These are phyloP conservation scores for Rhizopus arrhizus DNA, from an alignment of 371 early-diverging fungal genomes.

Conservation along the genomic window DNA sequence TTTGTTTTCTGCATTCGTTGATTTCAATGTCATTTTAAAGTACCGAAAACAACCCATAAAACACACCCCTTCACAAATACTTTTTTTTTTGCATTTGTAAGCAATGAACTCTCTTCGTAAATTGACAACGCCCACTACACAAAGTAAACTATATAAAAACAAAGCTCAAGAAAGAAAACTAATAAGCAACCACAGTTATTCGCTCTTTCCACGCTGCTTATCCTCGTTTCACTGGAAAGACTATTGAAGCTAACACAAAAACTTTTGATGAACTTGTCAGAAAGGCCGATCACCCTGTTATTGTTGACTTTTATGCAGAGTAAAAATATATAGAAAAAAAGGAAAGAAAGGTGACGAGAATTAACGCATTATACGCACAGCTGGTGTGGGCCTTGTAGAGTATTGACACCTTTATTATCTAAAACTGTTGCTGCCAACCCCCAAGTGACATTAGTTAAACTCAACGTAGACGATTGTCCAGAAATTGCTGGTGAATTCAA, in stretches of 20 bases:
- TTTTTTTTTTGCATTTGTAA: not conserved
- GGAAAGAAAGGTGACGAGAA: not conserved
- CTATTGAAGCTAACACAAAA: constrained; percentile 50
- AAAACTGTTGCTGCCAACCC: constrained; percentile 64
- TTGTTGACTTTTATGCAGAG: constrained; percentile 85
- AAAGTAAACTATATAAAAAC: constrained; percentile 9
- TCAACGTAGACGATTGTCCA: constrained; percentile 68
- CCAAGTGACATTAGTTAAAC: constrained; percentile 70
- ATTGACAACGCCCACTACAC: constrained; percentile 15
- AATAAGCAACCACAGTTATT: constrained; percentile 1
- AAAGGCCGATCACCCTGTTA: constrained; percentile 62
- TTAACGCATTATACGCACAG: constrained; percentile 28
- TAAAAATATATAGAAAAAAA: constrained; percentile 31
- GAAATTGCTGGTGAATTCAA: constrained; percentile 63
- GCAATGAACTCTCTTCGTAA: constrained; percentile 28
- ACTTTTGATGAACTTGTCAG: constrained; percentile 56
- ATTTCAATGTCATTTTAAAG: no score
- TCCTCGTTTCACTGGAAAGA: constrained; percentile 47
- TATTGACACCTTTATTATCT: constrained; percentile 69
- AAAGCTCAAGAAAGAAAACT: not conserved
- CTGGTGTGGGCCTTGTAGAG: constrained; percentile 85
- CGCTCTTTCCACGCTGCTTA: constrained; percentile 40
- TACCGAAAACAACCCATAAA: not conserved
- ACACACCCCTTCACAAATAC: not conserved
- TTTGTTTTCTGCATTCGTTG: no score